Conservation (phyloP, 495 filamentous ascomycete species). For the Aspergillus olivimuriae region DNA sequence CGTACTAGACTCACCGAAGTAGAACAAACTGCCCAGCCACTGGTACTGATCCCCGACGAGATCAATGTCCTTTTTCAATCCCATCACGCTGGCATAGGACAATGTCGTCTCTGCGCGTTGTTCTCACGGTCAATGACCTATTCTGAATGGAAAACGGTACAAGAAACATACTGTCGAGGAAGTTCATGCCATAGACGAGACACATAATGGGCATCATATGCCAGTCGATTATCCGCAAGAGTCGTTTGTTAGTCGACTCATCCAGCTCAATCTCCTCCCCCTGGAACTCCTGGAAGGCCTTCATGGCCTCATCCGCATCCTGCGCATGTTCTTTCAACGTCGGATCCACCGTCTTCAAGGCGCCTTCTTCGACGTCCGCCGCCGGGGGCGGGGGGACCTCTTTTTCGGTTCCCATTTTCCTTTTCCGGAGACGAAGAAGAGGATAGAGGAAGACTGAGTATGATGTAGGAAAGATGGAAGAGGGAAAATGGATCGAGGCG, state of each 20-base stretch:
- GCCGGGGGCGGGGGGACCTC: conserved; percentile 8
- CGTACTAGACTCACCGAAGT: conserved; percentile 48
- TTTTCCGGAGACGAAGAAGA: neutral
- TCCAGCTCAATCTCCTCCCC: conserved; percentile 47
- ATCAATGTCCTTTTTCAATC: conserved; percentile 45
- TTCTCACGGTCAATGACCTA: neutral
- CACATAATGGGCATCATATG: conserved; percentile 60
- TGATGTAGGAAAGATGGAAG: neutral
- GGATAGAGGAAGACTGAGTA: neutral
- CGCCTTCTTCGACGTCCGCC: conserved; percentile 22
- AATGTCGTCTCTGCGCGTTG: conserved; percentile 48
- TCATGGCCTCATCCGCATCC: conserved; percentile 56
- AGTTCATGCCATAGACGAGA: conserved; percentile 58
- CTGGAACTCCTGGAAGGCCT: conserved; percentile 42
- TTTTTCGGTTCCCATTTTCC: conserved; percentile 22
- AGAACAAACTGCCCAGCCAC: conserved; percentile 54
- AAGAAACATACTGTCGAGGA: conserved; percentile 46
- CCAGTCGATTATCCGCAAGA: conserved; percentile 53
- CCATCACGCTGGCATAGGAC: conserved; percentile 59
- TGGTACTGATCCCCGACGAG: conserved; percentile 41
- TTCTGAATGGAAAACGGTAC: neutral
- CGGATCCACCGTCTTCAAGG: conserved; percentile 20
- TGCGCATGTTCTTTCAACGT: conserved; percentile 46
- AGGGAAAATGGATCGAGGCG: too few relatives aligned
- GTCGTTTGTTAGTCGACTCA: conserved; percentile 47